A percentile compares a stretch with the other conserved stretches of the same genome.
phyloP scores from a whole-genome alignment of 2,329 filamentous ascomycete genomes.

The Fusarium veterinarium region DNA sequence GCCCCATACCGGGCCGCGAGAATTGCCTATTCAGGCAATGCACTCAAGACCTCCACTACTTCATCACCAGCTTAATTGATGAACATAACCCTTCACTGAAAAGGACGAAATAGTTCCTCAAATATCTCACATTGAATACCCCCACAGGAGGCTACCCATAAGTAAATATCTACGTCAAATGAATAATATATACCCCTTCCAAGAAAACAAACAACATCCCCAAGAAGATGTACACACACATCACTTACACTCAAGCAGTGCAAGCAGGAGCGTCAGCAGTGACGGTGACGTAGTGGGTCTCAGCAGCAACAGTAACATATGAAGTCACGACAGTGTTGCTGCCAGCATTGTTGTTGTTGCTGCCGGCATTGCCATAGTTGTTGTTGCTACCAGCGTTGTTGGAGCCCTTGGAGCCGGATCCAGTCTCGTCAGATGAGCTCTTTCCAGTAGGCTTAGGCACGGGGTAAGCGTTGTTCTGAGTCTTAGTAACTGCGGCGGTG shows the following conservation, averaged over 20 bases:
- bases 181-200: constrained; percentile 3
- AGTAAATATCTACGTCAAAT: constrained; percentile 45
- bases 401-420: neutral
- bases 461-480: neutral
- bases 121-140: constrained; percentile 45
- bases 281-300: constrained; percentile 19
- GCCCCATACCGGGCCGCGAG: neutral
- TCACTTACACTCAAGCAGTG: constrained; percentile 12
- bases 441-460: constrained; percentile 3
- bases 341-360: constrained; percentile 1
- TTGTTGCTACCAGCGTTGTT: neutral
- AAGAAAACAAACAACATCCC: neutral
- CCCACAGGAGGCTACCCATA: constrained; percentile 45
- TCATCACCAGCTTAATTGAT: neutral
- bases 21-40: neutral
- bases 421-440: neutral
- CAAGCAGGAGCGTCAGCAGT: constrained; percentile 28
- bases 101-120: constrained; percentile 22
- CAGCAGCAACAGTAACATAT: constrained; percentile 26
- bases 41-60: neutral
- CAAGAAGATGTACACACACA: neutral
- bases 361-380: neutral
- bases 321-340: constrained; percentile 22
- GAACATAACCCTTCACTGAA: neutral
- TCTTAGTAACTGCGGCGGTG: neutral